phyloP scores from a whole-genome alignment of 2,329 filamentous ascomycete genomes.

The Boeremia lycopersici region DNA sequence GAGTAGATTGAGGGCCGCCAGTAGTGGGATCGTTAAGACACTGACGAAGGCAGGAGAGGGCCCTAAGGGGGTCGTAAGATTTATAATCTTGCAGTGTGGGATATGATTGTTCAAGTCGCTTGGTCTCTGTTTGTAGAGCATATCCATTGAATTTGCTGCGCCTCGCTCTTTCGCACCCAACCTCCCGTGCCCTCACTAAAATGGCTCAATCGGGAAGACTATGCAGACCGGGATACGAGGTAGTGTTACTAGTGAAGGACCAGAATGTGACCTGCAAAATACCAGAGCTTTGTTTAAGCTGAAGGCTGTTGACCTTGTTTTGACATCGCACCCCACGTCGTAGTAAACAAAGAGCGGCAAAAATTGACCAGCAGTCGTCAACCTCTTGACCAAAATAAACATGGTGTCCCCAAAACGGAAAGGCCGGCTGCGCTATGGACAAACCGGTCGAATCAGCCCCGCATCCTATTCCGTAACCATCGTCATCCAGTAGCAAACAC shows the following conservation, averaged over 20 bases:
- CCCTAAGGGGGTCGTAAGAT: not conserved
- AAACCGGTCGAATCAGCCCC: conserved; percentile 5
- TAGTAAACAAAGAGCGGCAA: conserved; percentile 11
- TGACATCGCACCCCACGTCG: not conserved
- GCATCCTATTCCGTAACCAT: conserved; percentile 5
- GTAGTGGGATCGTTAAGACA: too few species aligned
- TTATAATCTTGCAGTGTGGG: not conserved
- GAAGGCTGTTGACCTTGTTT: not conserved
- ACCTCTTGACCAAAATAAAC: conserved; percentile 10
- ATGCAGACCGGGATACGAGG: not conserved
- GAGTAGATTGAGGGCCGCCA: too few species aligned
- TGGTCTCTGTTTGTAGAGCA: too few species aligned
- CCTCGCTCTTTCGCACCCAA: not conserved
- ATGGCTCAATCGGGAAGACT: conserved; percentile 14
- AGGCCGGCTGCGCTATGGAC: not conserved
- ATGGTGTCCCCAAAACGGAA: conserved; percentile 4
- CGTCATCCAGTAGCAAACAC: conserved; percentile 13
- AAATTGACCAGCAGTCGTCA: conserved; percentile 11
- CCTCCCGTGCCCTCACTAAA: not conserved
- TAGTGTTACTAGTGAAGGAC: not conserved
- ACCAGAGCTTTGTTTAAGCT: not conserved
- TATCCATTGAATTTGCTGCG: not conserved
- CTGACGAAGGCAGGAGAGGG: too few species aligned
- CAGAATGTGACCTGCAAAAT: not conserved
- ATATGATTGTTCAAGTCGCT: not conserved